phyloP scores from a whole-genome alignment of 1,284 basidiomycete species.

The Rhodotorula sp. region DNA sequence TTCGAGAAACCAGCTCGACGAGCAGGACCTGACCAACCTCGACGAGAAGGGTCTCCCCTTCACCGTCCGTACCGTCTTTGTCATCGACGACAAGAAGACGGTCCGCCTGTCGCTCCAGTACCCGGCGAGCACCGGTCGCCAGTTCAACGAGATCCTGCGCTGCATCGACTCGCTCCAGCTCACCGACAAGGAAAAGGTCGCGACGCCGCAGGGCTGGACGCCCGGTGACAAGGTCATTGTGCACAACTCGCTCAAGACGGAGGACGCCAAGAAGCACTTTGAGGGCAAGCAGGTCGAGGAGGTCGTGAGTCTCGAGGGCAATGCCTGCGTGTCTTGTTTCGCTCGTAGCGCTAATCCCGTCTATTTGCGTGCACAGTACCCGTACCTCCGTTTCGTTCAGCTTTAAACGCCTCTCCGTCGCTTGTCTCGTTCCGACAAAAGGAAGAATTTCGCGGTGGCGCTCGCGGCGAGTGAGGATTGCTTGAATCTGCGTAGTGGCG shows the following conservation, averaged over 20 bases:
- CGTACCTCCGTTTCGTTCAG: slow-evolving; percentile 33
- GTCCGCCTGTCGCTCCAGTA: slow-evolving; percentile 76
- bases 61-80: slow-evolving; percentile 39
- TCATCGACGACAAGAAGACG: slow-evolving; percentile 83
- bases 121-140: slow-evolving; percentile 60
- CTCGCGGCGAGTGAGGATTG: too few species aligned
- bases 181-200: slow-evolving; percentile 74
- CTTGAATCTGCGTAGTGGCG: too few species aligned
- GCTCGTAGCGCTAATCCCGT: slow-evolving; percentile 26
- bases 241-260: slow-evolving; percentile 60
- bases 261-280: slow-evolving; percentile 86
- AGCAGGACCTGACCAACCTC: slow-evolving; percentile 83
- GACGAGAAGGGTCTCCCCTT: slow-evolving; percentile 62
- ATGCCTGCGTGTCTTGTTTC: too few species aligned
- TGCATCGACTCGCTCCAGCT: slow-evolving; percentile 84
- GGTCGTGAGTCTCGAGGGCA: slow-evolving; percentile 42
- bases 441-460: background rate
- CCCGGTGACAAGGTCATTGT: slow-evolving; percentile 90
- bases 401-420: slow-evolving; percentile 15
- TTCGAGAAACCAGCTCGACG: background rate
- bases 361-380: slow-evolving; percentile 11
- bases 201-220: slow-evolving; percentile 52
- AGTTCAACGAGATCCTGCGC: slow-evolving; percentile 55
- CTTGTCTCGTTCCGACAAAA: background rate
- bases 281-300: slow-evolving; percentile 55